Evolutionary conservation across 2,329 filamentous ascomycete species (phyloP).

Genomic region (Penicillium vulpinum): DNA sequence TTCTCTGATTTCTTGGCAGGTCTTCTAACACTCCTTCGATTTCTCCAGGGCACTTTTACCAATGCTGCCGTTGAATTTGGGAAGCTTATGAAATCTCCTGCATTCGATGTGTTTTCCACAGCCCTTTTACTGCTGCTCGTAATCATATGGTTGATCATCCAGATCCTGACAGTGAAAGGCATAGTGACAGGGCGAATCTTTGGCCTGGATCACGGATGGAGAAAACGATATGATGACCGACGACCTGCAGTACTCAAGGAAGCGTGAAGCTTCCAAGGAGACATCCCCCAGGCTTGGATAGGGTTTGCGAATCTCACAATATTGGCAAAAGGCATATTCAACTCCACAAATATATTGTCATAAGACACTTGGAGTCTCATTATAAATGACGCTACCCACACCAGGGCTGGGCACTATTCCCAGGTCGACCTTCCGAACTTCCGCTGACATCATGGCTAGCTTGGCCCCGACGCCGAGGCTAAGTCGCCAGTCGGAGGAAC

Average conservation of each 20-base stretch:
- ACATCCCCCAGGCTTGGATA: background rate
- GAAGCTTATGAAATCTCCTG: constrained; percentile 39
- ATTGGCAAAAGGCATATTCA: background rate
- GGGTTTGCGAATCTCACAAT: background rate
- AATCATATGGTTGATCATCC: constrained; percentile 34
- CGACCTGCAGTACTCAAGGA: background rate
- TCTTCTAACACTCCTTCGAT: background rate
- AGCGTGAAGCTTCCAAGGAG: background rate
- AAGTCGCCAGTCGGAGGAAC: background rate
- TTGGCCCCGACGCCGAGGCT: no score
- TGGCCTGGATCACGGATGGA: constrained; percentile 31
- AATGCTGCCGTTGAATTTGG: constrained; percentile 42
- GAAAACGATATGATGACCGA: background rate
- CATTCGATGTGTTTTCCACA: constrained; percentile 43
- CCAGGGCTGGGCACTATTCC: no score
- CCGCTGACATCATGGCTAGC: background rate
- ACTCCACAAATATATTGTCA: background rate
- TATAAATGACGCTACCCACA: background rate
- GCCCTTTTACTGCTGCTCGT: constrained; percentile 38
- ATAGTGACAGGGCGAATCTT: constrained; percentile 33
- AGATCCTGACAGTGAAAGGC: constrained; percentile 34
- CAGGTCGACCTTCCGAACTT: background rate
- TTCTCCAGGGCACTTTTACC: constrained; percentile 40
- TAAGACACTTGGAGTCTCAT: background rate
- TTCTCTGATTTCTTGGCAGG: background rate